Conservation (phyloP, 805 yeast genomes). For the Saccharomycopsis javanensis region DNA sequence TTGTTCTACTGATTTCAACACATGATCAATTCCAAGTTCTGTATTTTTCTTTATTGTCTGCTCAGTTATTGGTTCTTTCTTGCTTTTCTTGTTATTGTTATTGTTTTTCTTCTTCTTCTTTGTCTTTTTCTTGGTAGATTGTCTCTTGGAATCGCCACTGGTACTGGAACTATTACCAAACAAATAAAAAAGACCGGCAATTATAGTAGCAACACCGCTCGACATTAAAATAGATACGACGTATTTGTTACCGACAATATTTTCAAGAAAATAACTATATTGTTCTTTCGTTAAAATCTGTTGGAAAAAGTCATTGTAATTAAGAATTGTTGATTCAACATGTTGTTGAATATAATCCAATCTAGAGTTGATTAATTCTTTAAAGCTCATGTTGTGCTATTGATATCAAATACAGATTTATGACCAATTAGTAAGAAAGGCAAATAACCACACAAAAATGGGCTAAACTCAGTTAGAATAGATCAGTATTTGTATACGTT, state of each 20-base stretch:
- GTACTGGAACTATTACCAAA: not conserved
- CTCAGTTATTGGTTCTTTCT: not conserved
- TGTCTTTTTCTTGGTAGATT: not conserved
- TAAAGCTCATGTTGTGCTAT: too few relatives aligned
- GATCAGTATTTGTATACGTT: too few relatives aligned
- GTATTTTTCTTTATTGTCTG: not conserved
- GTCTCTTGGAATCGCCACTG: not conserved
- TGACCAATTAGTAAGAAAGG: too few relatives aligned
- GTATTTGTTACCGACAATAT: not conserved
- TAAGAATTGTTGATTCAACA: not conserved
- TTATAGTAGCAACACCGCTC: not conserved
- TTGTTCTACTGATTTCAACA: not conserved
- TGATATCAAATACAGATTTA: not conserved
- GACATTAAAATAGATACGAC: not conserved
- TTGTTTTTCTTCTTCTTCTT: constrained; percentile 6
- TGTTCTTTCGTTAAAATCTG: not conserved
- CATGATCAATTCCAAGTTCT: not conserved
- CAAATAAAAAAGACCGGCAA: not conserved
- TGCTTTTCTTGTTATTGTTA: constrained; percentile 4
- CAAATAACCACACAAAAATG: not conserved
- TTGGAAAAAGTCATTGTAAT: not conserved
- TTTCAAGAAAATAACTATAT: not conserved
- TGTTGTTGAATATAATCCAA: not conserved
- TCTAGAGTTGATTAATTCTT: not conserved
- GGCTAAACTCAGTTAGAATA: too few relatives aligned